Base-by-base conservation (phyloP, 2,329 filamentous ascomycete genomes). In the Diaporthe vexans region DNA sequence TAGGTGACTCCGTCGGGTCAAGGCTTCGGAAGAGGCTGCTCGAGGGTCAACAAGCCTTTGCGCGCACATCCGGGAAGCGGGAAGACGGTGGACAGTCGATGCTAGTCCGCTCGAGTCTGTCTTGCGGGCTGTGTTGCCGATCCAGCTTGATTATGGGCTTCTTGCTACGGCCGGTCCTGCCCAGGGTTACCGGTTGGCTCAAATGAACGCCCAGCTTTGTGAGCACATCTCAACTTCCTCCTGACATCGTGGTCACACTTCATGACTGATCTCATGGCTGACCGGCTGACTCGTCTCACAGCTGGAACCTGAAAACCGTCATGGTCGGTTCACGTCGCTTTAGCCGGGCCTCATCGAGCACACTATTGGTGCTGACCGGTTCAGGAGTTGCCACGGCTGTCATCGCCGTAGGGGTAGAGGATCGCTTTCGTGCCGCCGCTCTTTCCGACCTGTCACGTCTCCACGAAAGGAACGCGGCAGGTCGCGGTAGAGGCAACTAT, bases 381-480 rank as follows among this genome's bases (percentile, higher is more conserved):
- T 35, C 46, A 35, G 13, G 5, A 33, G 24, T 33, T 33, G 19
- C 24, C 26, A 65, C 17, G 1, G 8, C 26, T 33, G 24, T 21
- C 17, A 63, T 46, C 59, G 40, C 24, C 24, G 37, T 19, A 33
- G 59, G 15, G 40, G 40, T 33, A 21, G 26, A 65, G 29, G 19
- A 48, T 33, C 40, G 24, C 40, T 48, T n/a, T 33, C 19, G 9
- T n/a, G 40, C 59, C 33, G 17, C 26, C 10, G 26, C 26, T 33
- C 40, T 43, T 48, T 61, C 35, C 35, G 59, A 65, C 59, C 19
- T 48, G 40, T 48, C 59, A 65, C 48, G 24, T 65, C 17, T 43
- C 24, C n/a, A 48, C 17, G 15, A 21, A 19, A 17, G 5, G 40
- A 17, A 19, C 26, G 15, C 59, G 43, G 59, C 59, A 46, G 11